These are phyloP conservation scores for Alternaria sp. DNA, from an alignment of 2,329 filamentous ascomycete genomes.

Conservation along the genomic window DNA sequence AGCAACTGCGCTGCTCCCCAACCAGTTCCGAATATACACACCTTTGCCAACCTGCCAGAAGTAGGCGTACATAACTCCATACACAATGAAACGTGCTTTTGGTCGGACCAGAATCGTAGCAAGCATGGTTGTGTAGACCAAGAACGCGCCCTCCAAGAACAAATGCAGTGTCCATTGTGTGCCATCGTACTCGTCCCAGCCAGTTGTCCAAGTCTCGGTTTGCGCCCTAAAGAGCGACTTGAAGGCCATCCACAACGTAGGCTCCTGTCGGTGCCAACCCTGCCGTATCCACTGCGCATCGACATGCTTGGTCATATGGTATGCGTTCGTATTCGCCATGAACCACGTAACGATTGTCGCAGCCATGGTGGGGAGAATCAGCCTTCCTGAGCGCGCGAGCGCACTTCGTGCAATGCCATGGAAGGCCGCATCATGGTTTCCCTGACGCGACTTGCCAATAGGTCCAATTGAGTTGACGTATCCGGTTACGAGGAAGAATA, in stretches of 20 bases:
- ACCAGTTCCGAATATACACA: slow-evolving; percentile 19
- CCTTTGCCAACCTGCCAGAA: slow-evolving; percentile 51
- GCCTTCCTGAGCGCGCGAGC: slow-evolving; percentile 65
- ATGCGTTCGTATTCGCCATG: slow-evolving; percentile 65
- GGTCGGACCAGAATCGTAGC: slow-evolving; percentile 52
- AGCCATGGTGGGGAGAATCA: slow-evolving; percentile 66
- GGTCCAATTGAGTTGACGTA: slow-evolving; percentile 72
- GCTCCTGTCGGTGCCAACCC: slow-evolving; percentile 50
- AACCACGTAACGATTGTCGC: slow-evolving; percentile 66
- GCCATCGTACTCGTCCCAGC: slow-evolving; percentile 53
- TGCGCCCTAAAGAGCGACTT: slow-evolving; percentile 43
- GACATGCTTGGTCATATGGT: slow-evolving; percentile 63
- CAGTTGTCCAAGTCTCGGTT: slow-evolving; percentile 51
- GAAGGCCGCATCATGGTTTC: slow-evolving; percentile 64
- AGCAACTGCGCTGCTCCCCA: slow-evolving; percentile 18
- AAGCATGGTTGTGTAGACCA: slow-evolving; percentile 55
- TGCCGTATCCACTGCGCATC: slow-evolving; percentile 68
- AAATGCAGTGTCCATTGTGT: slow-evolving; percentile 56
- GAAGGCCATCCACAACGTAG: slow-evolving; percentile 44
- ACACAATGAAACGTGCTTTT: slow-evolving; percentile 48
- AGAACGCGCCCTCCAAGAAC: slow-evolving; percentile 54
- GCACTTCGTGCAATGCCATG: slow-evolving; percentile 65
- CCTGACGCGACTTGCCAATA: slow-evolving; percentile 63
- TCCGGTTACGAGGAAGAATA: slow-evolving; percentile 65
- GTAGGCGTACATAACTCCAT: slow-evolving; percentile 51